Evolutionary conservation across 2,329 filamentous ascomycete species (phyloP), one percentile per base, ranked within the genome.

Genomic region (Huntiella decipiens): DNA sequence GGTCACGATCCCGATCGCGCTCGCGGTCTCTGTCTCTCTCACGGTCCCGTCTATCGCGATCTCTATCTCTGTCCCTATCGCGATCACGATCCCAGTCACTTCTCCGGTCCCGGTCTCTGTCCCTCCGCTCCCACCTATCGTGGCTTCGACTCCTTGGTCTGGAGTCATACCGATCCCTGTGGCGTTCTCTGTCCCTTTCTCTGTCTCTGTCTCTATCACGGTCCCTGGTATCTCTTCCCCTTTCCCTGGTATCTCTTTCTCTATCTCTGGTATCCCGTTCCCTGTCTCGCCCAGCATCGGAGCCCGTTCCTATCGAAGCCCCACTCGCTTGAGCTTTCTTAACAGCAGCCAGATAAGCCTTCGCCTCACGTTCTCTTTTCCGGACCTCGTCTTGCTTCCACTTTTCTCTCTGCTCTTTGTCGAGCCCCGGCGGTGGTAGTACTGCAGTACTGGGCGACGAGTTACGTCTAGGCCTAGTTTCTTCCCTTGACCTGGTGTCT

Each of bases 361-460:
- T 77, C 35, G 75, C 75, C 57, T 78, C 74, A 51, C 68, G 68
- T 56, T 77, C 73, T 43, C 74, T 68, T 55, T 74, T 73, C 56
- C 67, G 71, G 45, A 75, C 73, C 53, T 77, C 73, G 48, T 70
- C 69, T 52, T 71, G 67, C 56, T 78, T 78, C 66, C 71, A 71
- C 12, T 66, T 66, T 53, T 74, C 71, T 19, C 66, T 60, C 36
- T 65, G 66, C n/a, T 67, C 63, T 42, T 66, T 66, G 47, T 62
- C 67, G 15, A 64, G 57, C 12, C 57, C 59, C 1, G 63, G 59
- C 2, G 63, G 59, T 1, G 63, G 62, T 28, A 62, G 59, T 4
- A 57, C 54, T 6, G 56, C 52, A 1, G 56, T 53, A 4, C 59
- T 61, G 8, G 57, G 58, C 3, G 65, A 64, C 22, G 65, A 65